phyloP scores from a whole-genome alignment of 768 basidiomycete genomes.

The Calocybe indica region DNA sequence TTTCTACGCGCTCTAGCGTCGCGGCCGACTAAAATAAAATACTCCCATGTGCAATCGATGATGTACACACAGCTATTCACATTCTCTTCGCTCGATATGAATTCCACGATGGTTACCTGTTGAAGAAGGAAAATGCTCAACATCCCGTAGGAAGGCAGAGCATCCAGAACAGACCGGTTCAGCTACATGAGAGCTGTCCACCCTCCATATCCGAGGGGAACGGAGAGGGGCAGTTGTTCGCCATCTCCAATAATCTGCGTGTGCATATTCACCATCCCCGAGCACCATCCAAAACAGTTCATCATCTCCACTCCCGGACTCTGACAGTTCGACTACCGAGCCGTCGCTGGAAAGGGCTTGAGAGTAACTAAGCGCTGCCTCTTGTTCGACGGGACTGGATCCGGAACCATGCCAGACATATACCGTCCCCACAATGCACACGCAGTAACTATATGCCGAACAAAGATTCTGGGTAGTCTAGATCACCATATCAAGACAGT shows the following conservation, averaged over 20 bases:
- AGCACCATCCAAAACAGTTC: slow-evolving; percentile 87
- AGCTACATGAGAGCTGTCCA: slow-evolving; percentile 32
- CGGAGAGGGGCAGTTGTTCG: slow-evolving; percentile 31
- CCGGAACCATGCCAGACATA: slow-evolving; percentile 85
- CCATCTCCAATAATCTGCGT: slow-evolving; percentile 83
- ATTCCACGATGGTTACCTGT: slow-evolving; percentile 43
- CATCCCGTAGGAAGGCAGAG: background rate
- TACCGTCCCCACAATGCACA: slow-evolving; percentile 61
- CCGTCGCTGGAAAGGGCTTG: slow-evolving; percentile 33
- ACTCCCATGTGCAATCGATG: slow-evolving; percentile 74
- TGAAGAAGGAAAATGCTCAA: slow-evolving; percentile 2
- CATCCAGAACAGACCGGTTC: slow-evolving; percentile 31
- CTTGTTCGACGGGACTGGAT: slow-evolving; percentile 50
- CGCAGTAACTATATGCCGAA: slow-evolving; percentile 80
- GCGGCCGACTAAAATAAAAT: slow-evolving; percentile 67
- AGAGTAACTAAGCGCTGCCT: slow-evolving; percentile 60
- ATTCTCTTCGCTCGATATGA: slow-evolving; percentile 31
- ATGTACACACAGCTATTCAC: slow-evolving; percentile 51
- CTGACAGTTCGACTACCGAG: slow-evolving; percentile 48
- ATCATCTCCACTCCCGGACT: slow-evolving; percentile 60
- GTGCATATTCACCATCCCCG: slow-evolving; percentile 70
- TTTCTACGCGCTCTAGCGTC: slow-evolving; percentile 54
- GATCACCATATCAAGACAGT: slow-evolving; percentile 2
- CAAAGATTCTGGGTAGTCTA: slow-evolving; percentile 66
- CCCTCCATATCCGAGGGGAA: slow-evolving; percentile 56